phyloP scores from a whole-genome alignment of 345 rosid species.

The Litchi chinensis region DNA sequence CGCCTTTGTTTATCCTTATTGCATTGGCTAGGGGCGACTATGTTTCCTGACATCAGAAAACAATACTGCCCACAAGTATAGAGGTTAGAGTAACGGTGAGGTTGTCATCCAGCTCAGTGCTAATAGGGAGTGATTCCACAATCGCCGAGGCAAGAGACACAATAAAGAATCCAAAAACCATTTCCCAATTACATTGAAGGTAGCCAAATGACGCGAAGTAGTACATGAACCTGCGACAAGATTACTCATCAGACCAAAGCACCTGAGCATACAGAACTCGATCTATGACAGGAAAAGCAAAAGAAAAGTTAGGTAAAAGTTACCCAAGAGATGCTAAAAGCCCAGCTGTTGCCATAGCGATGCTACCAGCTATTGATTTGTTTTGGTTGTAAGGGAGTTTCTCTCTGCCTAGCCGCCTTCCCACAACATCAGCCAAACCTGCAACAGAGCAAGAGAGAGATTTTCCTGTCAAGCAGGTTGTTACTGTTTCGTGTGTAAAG shows the following conservation, averaged over 20 bases:
- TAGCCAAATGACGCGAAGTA: constrained; percentile 76
- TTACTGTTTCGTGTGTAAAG: neutral
- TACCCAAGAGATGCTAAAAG: constrained; percentile 72
- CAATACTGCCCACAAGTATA: constrained; percentile 57
- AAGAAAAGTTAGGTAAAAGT: constrained; percentile 10
- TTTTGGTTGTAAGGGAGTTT: constrained; percentile 80
- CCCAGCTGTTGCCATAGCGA: constrained; percentile 76
- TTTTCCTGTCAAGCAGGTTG: neutral
- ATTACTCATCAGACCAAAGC: constrained; percentile 13
- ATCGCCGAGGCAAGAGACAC: constrained; percentile 73
- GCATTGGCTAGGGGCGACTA: neutral
- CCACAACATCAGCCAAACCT: constrained; percentile 92
- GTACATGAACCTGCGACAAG: constrained; percentile 57
- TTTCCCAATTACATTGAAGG: constrained; percentile 46
- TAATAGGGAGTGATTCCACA: constrained; percentile 85
- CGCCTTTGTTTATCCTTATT: neutral
- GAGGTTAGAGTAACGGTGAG: constrained; percentile 78
- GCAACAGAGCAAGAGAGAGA: constrained; percentile 14
- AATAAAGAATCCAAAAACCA: constrained; percentile 59
- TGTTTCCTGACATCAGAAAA: constrained; percentile 33
- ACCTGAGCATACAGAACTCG: neutral
- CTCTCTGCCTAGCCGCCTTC: constrained; percentile 66
- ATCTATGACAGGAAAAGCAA: neutral
- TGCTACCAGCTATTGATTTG: constrained; percentile 83
- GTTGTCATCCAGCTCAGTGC: constrained; percentile 85